Percentiles rank a stretch among this genome's conserved stretches.
These are phyloP conservation scores for Saksenaea oblongispora DNA, from an alignment of 371 early-diverging fungal genomes.

Conservation along the genomic window DNA sequence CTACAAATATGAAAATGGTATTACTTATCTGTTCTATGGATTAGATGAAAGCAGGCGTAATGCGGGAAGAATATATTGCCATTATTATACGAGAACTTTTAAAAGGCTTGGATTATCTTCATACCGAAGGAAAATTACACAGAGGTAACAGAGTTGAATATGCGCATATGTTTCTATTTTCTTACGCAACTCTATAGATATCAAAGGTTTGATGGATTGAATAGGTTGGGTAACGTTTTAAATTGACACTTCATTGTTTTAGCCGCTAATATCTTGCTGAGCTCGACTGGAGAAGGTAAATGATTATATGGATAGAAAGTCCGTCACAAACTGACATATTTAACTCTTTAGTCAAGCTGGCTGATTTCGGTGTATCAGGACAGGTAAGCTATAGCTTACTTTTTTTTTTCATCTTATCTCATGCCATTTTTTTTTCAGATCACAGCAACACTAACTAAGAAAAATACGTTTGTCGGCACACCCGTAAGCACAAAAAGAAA, in stretches of 20 bases:
- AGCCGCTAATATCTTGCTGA: constrained; percentile 88
- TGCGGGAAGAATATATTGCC: constrained; percentile 89
- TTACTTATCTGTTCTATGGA: not conserved
- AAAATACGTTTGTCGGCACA: constrained; percentile 98
- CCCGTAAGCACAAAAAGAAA: constrained; percentile 61
- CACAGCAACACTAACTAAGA: constrained; percentile 91
- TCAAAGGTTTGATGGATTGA: constrained; percentile 61
- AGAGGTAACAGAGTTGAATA: constrained; percentile 57
- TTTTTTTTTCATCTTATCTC: not conserved
- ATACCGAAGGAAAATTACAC: constrained; percentile 92
- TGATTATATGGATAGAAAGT: not conserved
- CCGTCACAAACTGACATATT: not conserved
- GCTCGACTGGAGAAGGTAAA: constrained; percentile 70
- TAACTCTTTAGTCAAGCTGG: constrained; percentile 78
- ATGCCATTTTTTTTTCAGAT: constrained; percentile 47
- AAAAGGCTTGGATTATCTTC: constrained; percentile 93
- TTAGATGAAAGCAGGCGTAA: constrained; percentile 79
- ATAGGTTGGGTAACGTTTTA: not conserved
- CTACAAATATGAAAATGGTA: not conserved
- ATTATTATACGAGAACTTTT: constrained; percentile 90
- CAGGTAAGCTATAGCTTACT: constrained; percentile 53
- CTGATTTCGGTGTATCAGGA: constrained; percentile 98
- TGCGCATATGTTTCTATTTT: not conserved
- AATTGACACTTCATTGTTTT: not conserved
- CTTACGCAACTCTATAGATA: constrained; percentile 50